These are phyloP conservation scores for Venturia oleaginea DNA, from an alignment of 2,329 filamentous ascomycete species.

Conservation along the genomic window DNA sequence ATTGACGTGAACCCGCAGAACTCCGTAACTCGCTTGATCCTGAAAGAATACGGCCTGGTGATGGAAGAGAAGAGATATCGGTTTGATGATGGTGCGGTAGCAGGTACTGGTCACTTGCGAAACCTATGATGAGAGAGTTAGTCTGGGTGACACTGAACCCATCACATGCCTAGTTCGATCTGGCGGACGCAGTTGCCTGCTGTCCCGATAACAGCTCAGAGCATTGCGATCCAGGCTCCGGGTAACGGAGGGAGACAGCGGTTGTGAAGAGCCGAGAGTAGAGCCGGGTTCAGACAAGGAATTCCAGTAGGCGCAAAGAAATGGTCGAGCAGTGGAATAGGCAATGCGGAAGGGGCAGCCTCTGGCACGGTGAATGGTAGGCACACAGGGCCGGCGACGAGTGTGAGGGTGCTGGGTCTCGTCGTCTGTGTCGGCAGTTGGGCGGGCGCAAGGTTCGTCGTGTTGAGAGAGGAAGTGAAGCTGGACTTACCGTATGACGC, in stretches of 20 bases:
- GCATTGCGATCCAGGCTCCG: background rate
- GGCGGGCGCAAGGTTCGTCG: background rate
- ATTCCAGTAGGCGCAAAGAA: conserved; percentile 2
- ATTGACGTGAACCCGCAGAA: conserved; percentile 5
- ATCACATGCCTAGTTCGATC: conserved; percentile 1
- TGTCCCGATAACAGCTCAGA: background rate
- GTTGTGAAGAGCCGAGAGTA: conserved; percentile 1
- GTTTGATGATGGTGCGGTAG: conserved; percentile 1
- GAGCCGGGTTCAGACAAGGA: conserved; percentile 2
- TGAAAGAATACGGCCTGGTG: conserved; percentile 12
- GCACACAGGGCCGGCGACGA: background rate
- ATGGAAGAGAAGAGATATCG: conserved; percentile 4
- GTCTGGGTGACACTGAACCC: conserved; percentile 7
- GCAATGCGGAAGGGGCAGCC: background rate
- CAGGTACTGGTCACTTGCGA: conserved; percentile 7
- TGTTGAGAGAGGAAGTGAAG: background rate
- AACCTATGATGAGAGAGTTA: conserved; percentile 1
- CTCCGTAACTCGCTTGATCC: conserved; percentile 12
- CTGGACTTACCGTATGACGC: conserved; percentile 1
- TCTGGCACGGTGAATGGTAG: background rate
- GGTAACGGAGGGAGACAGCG: background rate
- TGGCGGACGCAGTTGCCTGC: background rate
- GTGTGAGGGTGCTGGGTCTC: background rate
- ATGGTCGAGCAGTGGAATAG: background rate
- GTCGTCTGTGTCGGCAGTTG: background rate